Evolutionary conservation across 495 filamentous ascomycete species (phyloP).

Genomic region (Hyphodiscus hymeniophilus): DNA sequence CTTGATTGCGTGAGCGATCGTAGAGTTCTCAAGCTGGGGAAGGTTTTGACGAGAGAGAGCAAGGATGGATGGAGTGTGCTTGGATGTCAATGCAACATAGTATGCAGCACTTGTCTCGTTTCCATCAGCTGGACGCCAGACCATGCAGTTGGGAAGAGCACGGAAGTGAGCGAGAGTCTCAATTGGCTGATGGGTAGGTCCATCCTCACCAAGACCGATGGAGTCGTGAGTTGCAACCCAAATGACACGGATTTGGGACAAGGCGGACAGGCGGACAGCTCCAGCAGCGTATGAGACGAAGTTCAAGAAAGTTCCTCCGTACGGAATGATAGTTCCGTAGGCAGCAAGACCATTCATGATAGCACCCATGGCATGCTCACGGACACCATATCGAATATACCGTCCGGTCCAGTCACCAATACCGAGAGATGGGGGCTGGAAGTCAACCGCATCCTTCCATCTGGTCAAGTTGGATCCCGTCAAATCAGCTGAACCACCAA

Average conservation of each 20-base stretch:
- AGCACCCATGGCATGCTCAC: conserved; percentile 95
- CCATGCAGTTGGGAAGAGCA: conserved; percentile 98
- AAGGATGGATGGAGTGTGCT: conserved; percentile 85
- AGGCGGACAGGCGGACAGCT: conserved; percentile 84
- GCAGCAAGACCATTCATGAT: conserved; percentile 97
- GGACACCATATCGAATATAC: conserved; percentile 95
- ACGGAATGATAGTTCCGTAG: conserved; percentile 92
- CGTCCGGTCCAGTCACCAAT: conserved; percentile 86
- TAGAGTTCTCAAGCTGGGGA: conserved; percentile 90
- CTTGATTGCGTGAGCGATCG: conserved; percentile 79
- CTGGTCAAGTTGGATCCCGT: conserved; percentile 98
- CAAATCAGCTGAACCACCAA: conserved; percentile 95
- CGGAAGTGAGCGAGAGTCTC: conserved; percentile 99
- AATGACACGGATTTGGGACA: conserved; percentile 87
- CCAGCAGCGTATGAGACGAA: conserved; percentile 98
- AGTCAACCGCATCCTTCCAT: conserved; percentile 95
- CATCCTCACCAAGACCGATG: conserved; percentile 98
- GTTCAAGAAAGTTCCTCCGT: conserved; percentile 96
- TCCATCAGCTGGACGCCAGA: conserved; percentile 97
- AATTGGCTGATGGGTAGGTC: conserved; percentile 97
- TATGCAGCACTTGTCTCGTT: conserved; percentile 98
- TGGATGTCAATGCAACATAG: conserved; percentile 87
- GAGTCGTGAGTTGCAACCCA: conserved; percentile 99
- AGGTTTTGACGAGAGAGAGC: conserved; percentile 98
- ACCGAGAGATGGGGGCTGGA: conserved; percentile 80